Conservation (phyloP, 2,329 filamentous ascomycete species). For the Penicillium expansum region DNA sequence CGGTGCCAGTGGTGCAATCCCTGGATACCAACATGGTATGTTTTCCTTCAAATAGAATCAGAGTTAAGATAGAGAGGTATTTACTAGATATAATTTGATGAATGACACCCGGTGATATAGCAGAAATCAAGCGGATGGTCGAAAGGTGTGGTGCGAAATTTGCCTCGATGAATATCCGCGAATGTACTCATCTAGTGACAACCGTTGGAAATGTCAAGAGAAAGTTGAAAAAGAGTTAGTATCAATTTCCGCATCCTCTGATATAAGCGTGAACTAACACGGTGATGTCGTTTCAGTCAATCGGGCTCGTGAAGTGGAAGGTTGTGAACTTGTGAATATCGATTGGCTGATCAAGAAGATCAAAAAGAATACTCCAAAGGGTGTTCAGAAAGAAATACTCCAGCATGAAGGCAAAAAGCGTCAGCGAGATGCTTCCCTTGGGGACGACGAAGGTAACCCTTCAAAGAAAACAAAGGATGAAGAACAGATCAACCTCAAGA, state of each 20-base stretch:
- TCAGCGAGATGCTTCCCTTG: not conserved
- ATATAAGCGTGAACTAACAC: not conserved
- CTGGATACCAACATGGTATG: conserved; percentile 47
- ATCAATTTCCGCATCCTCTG: not conserved
- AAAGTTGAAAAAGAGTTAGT: conserved; percentile 24
- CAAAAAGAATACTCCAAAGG: not conserved
- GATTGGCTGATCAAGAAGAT: conserved; percentile 53
- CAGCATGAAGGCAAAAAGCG: not conserved
- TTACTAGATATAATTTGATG: not conserved
- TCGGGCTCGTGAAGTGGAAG: conserved; percentile 47
- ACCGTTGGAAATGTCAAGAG: conserved; percentile 25
- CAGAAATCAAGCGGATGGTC: conserved; percentile 27
- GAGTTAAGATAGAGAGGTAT: not conserved
- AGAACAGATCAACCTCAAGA: not conserved
- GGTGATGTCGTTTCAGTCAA: conserved; percentile 15
- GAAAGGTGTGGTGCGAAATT: conserved; percentile 31
- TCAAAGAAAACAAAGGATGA: conserved; percentile 5
- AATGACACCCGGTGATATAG: conserved; percentile 14
- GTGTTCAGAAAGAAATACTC: not conserved
- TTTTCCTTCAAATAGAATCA: not conserved
- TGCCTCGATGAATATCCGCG: conserved; percentile 18
- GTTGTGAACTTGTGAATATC: conserved; percentile 54
- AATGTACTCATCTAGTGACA: conserved; percentile 35
- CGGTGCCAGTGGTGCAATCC: conserved; percentile 58
- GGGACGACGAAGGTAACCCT: not conserved